Evolutionary conservation across 352 stramenopile species (phyloP), one percentile per base, ranked within the genome.

Genomic region (Pythium aristosporum): DNA sequence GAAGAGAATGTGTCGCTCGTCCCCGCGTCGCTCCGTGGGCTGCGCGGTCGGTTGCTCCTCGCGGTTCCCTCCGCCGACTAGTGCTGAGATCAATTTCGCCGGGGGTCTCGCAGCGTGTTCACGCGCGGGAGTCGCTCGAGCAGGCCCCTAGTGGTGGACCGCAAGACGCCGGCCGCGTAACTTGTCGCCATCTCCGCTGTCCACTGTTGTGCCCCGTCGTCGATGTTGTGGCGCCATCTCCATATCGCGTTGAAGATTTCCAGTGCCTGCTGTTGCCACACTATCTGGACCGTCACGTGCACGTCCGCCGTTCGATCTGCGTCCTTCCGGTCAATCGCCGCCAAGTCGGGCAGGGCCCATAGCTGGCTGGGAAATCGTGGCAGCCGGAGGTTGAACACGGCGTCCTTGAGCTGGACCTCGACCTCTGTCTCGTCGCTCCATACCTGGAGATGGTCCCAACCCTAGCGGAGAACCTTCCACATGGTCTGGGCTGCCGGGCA

Each of bases 211-310:
- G 30, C 32, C 16, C 32, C 32, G 28, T 56, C 32, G 3, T 56
- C 30, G 30, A 56, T 56, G 3, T 41, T 23, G 30, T 56, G 32
- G 1, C 49, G 28, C 49, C 49, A 56, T 25, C 18, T 10, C 28
- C 49, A 42, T 5, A 56, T 56, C 5, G 21, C 49, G 16, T 1
- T 30, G n/a, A 30, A 43, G 15, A 43, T 18, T 15, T 25, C 32
- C 3, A 56, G 49, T n/a, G 41, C 49, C 32, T 56, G 49, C 15
- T 56, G 49, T 18, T 56, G 49, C 49, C 49, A 56, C 32, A 30
- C 49, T 4, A 30, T 56, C 41, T 23, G 25, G 25, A 15, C 3
- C 13, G 48, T 41, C 25, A 1, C 25, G 48, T 54, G 48, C 48
- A 54, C 18, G 6, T 4, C 11, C 8, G 25, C 28, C 3, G 23